Base-by-base conservation (phyloP, 352 stramenopile genomes). In the Pythium aquatile region DNA sequence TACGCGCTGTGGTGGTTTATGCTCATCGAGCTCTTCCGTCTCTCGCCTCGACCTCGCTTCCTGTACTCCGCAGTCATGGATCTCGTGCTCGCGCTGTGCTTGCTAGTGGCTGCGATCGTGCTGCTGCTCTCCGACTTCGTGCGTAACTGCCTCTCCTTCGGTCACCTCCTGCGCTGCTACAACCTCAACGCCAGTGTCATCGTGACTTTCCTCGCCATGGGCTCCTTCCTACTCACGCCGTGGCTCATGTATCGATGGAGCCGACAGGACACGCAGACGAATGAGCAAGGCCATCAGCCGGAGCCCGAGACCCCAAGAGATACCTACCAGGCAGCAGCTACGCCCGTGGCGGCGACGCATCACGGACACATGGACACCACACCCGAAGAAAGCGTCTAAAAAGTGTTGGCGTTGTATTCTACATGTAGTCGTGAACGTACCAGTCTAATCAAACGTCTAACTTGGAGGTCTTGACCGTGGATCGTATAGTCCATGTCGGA, bases 81-180 rank as follows among this genome's bases (percentile, higher is more conserved):
- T 46, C 47, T 72, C 32, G 40, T 67, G 14, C 28, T 72, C 55
- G 46, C 65, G 30, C 39, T 72, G 30, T 57, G 46, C 30, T 37
- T 72, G 30, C 28, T 72, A 6, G 49, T 47, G 28, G 58, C 65
- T 17, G 65, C 59, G 26, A 68, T 72, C 40, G 59, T 68, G 35
- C 29, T 72, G 29, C 54, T 72, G 40, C 48, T 72, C 11, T 68
- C 65, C 13, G 55, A 72, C 26, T 72, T 72, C 20, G 65, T 72
- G 35, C 24, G 29, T 35, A 72, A 72, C 40, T 72, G 65, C 42
- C 30, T 72, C 3, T 60, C 65, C 29, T 72, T 72, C 42, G 65
- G 65, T n/a, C 37, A 61, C 14, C 62, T 72, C 17, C 28, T 72
- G 26, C 65, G 65, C n/a, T 72, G 65, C 59, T 35, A 39, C 28